Conservation (phyloP, 495 filamentous ascomycete genomes). For the Xylaria nigripes region DNA sequence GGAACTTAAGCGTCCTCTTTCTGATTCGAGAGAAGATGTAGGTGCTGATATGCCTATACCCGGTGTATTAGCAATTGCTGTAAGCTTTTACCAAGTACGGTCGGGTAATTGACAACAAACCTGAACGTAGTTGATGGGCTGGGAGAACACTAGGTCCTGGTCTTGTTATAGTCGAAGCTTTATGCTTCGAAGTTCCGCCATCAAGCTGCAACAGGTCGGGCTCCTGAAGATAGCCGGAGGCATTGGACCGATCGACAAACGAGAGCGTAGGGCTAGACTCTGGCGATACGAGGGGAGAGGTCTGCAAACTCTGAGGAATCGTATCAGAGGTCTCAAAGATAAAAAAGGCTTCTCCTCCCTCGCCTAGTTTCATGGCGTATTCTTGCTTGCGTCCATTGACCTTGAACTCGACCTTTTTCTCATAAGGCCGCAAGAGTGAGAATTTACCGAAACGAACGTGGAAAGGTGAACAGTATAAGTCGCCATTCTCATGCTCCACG, state of each 20-base stretch:
- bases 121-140: conserved; percentile 19
- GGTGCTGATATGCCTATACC: conserved; percentile 52
- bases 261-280: conserved; percentile 65
- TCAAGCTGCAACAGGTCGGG: conserved; percentile 75
- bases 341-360: conserved; percentile 97
- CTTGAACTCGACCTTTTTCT: conserved; percentile 98
- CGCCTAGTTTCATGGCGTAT: conserved; percentile 96
- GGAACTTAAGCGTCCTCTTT: conserved; percentile 37
- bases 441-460: conserved; percentile 99
- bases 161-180: conserved; percentile 21
- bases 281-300: conserved; percentile 85
- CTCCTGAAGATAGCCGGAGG: conserved; percentile 56
- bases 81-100: not conserved
- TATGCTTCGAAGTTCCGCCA: conserved; percentile 11
- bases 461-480: conserved; percentile 83
- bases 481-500: conserved; percentile 92
- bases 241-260: conserved; percentile 43
- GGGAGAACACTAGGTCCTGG: conserved; percentile 31
- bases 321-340: conserved; percentile 89
- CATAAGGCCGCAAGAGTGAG: conserved; percentile 85
- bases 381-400: conserved; percentile 89
- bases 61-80: conserved; percentile 3
- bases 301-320: conserved; percentile 85
- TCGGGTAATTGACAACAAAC: conserved; percentile 9
- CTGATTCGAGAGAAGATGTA: conserved; percentile 49